phyloP scores from a whole-genome alignment of 106 monocot species.

The Dactylorhiza incarnata region DNA sequence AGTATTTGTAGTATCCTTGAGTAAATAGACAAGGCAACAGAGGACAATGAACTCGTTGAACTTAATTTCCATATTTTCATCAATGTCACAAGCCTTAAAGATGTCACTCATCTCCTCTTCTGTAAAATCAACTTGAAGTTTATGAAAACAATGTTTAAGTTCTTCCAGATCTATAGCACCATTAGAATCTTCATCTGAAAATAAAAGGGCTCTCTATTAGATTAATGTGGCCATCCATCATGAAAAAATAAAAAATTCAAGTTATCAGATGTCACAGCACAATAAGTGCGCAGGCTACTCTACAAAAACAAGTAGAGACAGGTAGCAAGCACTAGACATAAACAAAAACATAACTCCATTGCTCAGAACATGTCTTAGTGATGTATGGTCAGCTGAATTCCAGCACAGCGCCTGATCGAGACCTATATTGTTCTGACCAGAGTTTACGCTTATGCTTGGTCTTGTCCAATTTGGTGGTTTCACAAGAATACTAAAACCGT shows the following conservation, averaged over 20 bases:
- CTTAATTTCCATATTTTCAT: slow-evolving; percentile 74
- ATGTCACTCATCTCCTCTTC: slow-evolving; percentile 77
- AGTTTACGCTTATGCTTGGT: background rate
- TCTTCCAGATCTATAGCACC: slow-evolving; percentile 76
- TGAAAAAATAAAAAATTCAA: background rate
- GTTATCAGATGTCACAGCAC: background rate
- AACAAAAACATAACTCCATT: background rate
- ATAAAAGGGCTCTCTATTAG: background rate
- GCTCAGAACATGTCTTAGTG: background rate
- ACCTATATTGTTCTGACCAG: background rate
- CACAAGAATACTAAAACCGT: background rate
- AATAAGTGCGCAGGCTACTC: background rate
- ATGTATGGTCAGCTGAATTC: background rate
- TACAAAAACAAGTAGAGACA: background rate
- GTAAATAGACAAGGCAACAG: slow-evolving; percentile 86
- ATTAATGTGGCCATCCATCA: background rate
- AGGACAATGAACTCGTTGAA: slow-evolving; percentile 98
- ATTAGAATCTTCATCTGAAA: slow-evolving; percentile 90
- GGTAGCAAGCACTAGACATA: background rate
- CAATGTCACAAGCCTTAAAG: slow-evolving; percentile 81
- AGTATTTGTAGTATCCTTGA: slow-evolving; percentile 38
- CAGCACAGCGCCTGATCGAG: background rate
- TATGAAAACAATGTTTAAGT: slow-evolving; percentile 71
- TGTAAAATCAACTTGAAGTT: slow-evolving; percentile 54
- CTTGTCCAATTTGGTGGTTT: background rate